Evolutionary conservation across 176 grass and related monocot species (phyloP), one percentile per base, ranked within the genome.

Genomic region (Phoenix roebelenii): DNA sequence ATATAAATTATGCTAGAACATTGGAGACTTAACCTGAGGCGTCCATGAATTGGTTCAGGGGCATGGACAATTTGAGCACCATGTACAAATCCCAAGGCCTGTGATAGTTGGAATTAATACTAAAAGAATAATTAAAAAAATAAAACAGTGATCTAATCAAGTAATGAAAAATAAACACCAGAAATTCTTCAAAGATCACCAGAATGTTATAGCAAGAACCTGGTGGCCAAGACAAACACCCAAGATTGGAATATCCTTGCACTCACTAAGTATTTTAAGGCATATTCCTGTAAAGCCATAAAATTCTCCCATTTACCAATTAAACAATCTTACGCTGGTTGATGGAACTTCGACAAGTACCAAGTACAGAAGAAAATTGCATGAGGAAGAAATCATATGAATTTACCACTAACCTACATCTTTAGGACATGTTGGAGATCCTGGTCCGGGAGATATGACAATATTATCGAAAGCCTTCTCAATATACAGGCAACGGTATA

Each of bases 191-290:
- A 63, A 76, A 51, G 49, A 35, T 57, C 53, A 61, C 48, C 19
- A 57, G 24, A 50, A 44, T 53, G 58, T 32, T 16, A n/a, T 53
- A 18, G 24, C 9, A 89, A 4, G 52, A 56, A 88, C 92, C 92
- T 97, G 92, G 64, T 97, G 87, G 49, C 92, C 92, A 72, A 97
- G 92, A 82, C 92, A 97, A 49, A 91, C 87, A 82, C 92, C 87
- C 2, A 97, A 73, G 58, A 97, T 91, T 61, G 87, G 92, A 57
- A 97, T 60, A 73, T 97, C 87, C 61, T 67, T 76, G 53, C 92
- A 97, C n/a, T 91, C 87, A 17, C 50, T 55, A 60, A 97, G 76
- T 88, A 97, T 80, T 17, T 58, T 75, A 59, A 91, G 65, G 52
- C 92, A 88, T 65, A 97, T 66, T 22, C 92, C 87, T 97, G 62